Base-by-base conservation (phyloP, 2,329 filamentous ascomycete genomes). In the Chaetomium globosum region DNA sequence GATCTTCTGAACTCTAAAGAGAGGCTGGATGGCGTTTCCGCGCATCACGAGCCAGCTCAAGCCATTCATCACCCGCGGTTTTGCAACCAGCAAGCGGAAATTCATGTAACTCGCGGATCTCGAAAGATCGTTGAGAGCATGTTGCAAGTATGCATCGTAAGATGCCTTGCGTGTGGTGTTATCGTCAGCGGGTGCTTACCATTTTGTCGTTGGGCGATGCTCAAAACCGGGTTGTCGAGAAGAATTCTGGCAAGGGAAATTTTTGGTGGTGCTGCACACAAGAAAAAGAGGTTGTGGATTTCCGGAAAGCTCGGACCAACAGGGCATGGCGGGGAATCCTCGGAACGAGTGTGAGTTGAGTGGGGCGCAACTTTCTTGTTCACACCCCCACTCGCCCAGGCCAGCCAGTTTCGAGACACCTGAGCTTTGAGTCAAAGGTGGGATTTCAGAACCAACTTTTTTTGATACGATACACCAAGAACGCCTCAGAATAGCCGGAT, bases 1-100 rank as follows among this genome's bases (percentile, higher is more conserved):
- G 78, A 85, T 91, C 89, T 92, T 88, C 89, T 87, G 82, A 90
- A 90, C 92, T 96, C 92, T 96, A 96, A 83, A 89, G 92, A 95
- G 90, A 85, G 80, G 77, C 72, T 76, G 76, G 68, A 76, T 77
- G 79, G 79, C 84, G 83, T 86, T 82, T 82, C 82, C 82, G 82
- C 83, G 69, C 80, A 78, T 74, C 74, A 66, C 71, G 73, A 78
- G 80, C 74, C 73, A 76, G 77, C 86, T 89, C 86, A 85, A 89
- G 87, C 85, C 87, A 87, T 79, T 86, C 85, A 80, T 87, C 85
- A 86, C 83, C 80, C 71, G 73, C 68, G 77, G 77, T 78, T 76
- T 73, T 75, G 74, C 75, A 75, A 77, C 78, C 74, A 73, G 75
- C 75, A 76, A 75, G 77, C 77, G 79, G 80, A 78, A 74, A 72